Evolutionary conservation across 1,284 basidiomycete species (phyloP).

Genomic region (Ceraceosorus bombacis): DNA sequence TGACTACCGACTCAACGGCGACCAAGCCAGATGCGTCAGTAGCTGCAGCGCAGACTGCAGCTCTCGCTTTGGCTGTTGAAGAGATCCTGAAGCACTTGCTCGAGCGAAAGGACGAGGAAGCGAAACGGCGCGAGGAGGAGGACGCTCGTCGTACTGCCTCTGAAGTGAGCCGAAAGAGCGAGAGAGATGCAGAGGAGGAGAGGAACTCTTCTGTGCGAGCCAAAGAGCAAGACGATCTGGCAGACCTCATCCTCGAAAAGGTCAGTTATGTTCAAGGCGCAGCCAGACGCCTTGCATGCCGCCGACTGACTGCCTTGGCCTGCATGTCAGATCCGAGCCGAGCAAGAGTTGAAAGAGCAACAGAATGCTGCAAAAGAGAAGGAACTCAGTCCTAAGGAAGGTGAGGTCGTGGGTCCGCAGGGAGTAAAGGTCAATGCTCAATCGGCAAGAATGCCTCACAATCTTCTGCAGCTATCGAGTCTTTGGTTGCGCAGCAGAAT

Average conservation of each 20-base stretch:
- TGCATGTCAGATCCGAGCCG: constrained; percentile 11
- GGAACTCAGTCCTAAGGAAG: constrained; percentile 27
- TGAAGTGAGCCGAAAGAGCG: neutral
- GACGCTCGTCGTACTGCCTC: neutral
- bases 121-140: constrained; percentile 10
- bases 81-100: constrained; percentile 42
- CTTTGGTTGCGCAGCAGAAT: constrained; percentile 33
- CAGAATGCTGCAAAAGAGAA: constrained; percentile 12
- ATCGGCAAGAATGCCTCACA: neutral
- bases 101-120: constrained; percentile 31
- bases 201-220: constrained; percentile 10
- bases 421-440: neutral
- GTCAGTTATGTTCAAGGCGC: neutral
- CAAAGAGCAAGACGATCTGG: constrained; percentile 21
- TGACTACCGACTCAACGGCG: neutral
- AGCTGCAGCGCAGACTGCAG: constrained; percentile 14
- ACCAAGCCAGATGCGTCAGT: neutral
- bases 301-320: no score
- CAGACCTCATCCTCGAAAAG: constrained; percentile 20
- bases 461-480: constrained; percentile 26
- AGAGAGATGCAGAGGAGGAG: constrained; percentile 1
- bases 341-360: constrained; percentile 19
- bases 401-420: no score
- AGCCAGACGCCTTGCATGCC: no score
- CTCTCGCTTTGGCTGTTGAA: constrained; percentile 35